A percentile compares a stretch with the other conserved stretches of the same genome.
Conservation (phyloP, 2,329 filamentous ascomycete genomes). For the Fusarium poae region DNA sequence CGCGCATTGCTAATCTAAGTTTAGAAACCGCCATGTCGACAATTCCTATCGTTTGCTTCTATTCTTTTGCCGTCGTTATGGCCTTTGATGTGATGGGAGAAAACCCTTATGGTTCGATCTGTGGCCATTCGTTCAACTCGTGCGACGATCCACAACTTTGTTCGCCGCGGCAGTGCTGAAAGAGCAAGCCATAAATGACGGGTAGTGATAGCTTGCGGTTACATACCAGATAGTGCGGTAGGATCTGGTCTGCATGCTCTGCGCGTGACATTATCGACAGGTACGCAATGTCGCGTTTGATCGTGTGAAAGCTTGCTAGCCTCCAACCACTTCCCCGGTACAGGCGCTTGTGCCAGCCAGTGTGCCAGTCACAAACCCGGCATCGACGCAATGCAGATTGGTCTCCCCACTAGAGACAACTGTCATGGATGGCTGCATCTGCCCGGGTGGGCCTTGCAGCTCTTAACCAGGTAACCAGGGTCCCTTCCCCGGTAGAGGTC, state of each 20-base stretch:
- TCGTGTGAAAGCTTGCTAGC: constrained; percentile 41
- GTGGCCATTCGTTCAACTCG: background rate
- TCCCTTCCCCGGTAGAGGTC: constrained; percentile 42
- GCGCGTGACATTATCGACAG: constrained; percentile 42
- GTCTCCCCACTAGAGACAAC: constrained; percentile 41
- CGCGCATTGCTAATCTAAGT: constrained; percentile 29
- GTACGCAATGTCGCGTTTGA: constrained; percentile 44
- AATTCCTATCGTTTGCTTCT: constrained; percentile 30
- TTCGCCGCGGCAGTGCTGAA: constrained; percentile 43
- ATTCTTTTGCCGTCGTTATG: background rate
- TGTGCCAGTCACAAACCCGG: constrained; percentile 22
- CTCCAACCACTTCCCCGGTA: constrained; percentile 47
- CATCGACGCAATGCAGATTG: constrained; percentile 42
- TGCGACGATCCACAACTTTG: constrained; percentile 8
- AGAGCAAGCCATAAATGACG: constrained; percentile 11
- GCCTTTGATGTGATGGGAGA: background rate
- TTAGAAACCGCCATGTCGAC: constrained; percentile 13
- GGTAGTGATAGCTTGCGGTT: constrained; percentile 9
- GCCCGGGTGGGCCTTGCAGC: constrained; percentile 47
- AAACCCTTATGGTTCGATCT: background rate
- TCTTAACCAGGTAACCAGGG: constrained; percentile 39
- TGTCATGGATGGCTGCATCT: constrained; percentile 47
- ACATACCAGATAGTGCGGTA: constrained; percentile 32
- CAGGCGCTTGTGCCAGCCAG: constrained; percentile 44
- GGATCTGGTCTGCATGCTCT: constrained; percentile 37